Percentiles rank a stretch among this genome's conserved stretches.
phyloP scores from a whole-genome alignment of 768 basidiomycete genomes.

The Galerina sulciceps region DNA sequence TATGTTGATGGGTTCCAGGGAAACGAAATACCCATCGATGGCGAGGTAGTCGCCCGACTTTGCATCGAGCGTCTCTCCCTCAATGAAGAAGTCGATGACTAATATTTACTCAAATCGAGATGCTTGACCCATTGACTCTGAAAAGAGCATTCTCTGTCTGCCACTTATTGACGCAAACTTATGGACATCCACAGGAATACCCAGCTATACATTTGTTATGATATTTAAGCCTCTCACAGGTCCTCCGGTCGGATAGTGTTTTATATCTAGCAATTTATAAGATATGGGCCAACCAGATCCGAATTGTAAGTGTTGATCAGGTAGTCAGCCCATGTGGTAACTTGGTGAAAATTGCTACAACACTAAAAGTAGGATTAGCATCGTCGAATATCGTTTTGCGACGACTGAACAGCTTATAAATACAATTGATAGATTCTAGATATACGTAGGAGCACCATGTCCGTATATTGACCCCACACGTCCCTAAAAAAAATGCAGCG shows the following conservation, averaged over 20 bases:
- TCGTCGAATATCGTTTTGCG: too few species aligned
- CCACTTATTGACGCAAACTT: not conserved
- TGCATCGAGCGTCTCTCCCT: constrained; percentile 62
- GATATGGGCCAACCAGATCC: not conserved
- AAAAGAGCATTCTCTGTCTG: not conserved
- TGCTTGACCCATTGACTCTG: not conserved
- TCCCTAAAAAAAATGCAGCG: not conserved
- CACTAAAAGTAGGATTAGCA: too few species aligned
- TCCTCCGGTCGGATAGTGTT: constrained; percentile 1
- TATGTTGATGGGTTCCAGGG: constrained; percentile 92
- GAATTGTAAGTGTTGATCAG: not conserved
- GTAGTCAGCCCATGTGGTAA: too few species aligned
- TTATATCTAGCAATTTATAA: constrained; percentile 6
- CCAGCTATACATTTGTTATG: constrained; percentile 11
- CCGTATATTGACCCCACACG: not conserved
- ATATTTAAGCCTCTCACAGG: not conserved
- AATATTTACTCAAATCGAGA: not conserved
- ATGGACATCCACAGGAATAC: not conserved
- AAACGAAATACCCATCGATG: constrained; percentile 84
- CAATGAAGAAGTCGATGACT: constrained; percentile 66
- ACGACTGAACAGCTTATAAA: too few species aligned
- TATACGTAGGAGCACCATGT: not conserved
- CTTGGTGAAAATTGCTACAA: too few species aligned
- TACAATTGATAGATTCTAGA: too few species aligned
- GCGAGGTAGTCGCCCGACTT: constrained; percentile 63